A percentile compares a stretch with the other conserved stretches of the same genome.
phyloP scores from a whole-genome alignment of 2,329 filamentous ascomycete genomes.

The Curvularia eragrostidis region DNA sequence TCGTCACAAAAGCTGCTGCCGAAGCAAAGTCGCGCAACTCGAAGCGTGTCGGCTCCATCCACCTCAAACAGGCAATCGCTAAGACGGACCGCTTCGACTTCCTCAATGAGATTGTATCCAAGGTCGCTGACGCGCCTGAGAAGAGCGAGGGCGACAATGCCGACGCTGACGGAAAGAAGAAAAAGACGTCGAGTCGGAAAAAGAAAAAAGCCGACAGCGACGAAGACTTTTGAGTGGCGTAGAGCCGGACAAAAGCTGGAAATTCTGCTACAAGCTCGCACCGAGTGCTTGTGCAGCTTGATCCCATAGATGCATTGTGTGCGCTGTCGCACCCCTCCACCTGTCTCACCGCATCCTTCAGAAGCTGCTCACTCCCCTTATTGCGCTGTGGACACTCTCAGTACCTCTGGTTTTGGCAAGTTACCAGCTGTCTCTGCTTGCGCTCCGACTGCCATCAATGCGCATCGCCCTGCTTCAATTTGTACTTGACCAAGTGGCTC shows the following conservation, averaged over 20 bases:
- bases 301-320: background rate
- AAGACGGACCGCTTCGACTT: conserved; percentile 95
- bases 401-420: background rate
- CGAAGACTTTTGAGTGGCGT: conserved; percentile 42
- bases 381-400: background rate
- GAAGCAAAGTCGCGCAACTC: conserved; percentile 83
- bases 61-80: conserved; percentile 89
- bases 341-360: background rate
- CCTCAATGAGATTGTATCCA: conserved; percentile 84
- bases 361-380: background rate
- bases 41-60: conserved; percentile 86
- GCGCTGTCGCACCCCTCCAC: background rate
- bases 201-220: conserved; percentile 51
- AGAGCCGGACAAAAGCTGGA: background rate
- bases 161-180: conserved; percentile 54
- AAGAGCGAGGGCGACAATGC: conserved; percentile 56
- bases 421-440: background rate
- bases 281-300: background rate
- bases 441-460: background rate
- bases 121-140: conserved; percentile 72
- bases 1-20: conserved; percentile 86
- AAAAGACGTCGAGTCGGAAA: conserved; percentile 48
- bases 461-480: background rate
- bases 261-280: background rate
- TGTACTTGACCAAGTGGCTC: background rate